These are phyloP conservation scores for Tulasnella sp. DNA, from an alignment of 768 basidiomycete genomes.

Conservation along the genomic window DNA sequence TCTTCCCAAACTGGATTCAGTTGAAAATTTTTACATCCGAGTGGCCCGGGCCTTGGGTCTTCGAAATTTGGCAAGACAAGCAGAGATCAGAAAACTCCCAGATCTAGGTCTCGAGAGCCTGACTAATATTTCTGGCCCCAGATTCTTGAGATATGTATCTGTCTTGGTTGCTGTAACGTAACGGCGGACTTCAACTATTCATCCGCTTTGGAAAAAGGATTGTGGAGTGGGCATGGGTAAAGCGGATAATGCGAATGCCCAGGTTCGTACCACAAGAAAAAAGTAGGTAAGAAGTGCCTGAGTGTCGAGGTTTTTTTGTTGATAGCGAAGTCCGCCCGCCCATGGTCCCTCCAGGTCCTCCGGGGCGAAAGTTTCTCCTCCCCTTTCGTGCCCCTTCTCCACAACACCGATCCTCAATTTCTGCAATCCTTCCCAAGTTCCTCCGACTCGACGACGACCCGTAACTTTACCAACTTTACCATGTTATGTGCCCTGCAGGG, in stretches of 20 bases:
- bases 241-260: neutral
- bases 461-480: neutral
- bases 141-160: neutral
- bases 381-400: neutral
- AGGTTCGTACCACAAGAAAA: constrained; percentile 1
- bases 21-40: constrained; percentile 7
- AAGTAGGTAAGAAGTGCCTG: neutral
- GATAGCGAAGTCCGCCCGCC: neutral
- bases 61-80: constrained; percentile 14
- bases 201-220: neutral
- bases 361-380: constrained; percentile 14
- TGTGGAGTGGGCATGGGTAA: constrained; percentile 19
- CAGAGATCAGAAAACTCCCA: constrained; percentile 19
- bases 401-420: constrained; percentile 1
- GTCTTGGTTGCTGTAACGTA: neutral
- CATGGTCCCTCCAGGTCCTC: neutral
- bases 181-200: constrained; percentile 10
- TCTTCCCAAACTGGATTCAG: neutral
- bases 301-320: neutral
- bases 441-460: constrained; percentile 15
- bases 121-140: neutral
- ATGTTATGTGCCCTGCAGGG: constrained; percentile 16
- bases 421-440: constrained; percentile 16
- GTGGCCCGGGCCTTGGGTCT: neutral
- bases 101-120: constrained; percentile 3